A percentile compares a stretch with the other conserved stretches of the same genome.
These are phyloP conservation scores for Suillus subaureus DNA, from an alignment of 768 basidiomycete genomes.

Conservation along the genomic window DNA sequence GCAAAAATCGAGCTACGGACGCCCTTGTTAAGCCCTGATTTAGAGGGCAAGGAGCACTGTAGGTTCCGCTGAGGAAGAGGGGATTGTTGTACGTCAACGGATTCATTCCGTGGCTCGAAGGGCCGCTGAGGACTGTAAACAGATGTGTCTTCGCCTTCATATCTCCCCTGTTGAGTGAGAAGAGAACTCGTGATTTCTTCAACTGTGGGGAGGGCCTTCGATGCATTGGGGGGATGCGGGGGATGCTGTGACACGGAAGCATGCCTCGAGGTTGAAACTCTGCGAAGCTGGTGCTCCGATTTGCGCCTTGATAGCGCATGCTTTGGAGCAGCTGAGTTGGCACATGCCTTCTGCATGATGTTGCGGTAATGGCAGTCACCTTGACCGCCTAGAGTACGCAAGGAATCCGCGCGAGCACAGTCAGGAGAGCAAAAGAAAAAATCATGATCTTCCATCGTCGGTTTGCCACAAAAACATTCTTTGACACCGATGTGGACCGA, in stretches of 20 bases:
- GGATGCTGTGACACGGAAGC: not conserved
- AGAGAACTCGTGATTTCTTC: constrained; percentile 21
- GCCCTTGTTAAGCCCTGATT: constrained; percentile 8
- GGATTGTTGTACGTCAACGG: constrained; percentile 9
- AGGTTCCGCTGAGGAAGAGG: constrained; percentile 12
- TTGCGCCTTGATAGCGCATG: constrained; percentile 14
- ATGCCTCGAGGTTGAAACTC: not conserved
- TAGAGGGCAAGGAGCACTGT: constrained; percentile 13
- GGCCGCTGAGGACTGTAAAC: constrained; percentile 3
- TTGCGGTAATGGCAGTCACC: constrained; percentile 29
- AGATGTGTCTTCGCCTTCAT: constrained; percentile 6
- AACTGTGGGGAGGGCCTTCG: constrained; percentile 17
- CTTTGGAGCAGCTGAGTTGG: constrained; percentile 7
- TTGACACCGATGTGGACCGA: constrained; percentile 12
- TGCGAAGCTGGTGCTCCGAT: constrained; percentile 15
- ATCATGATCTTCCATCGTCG: constrained; percentile 26
- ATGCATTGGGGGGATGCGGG: constrained; percentile 1
- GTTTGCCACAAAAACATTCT: constrained; percentile 29
- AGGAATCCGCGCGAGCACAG: constrained; percentile 31
- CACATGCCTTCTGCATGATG: constrained; percentile 19
- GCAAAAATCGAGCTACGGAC: constrained; percentile 12
- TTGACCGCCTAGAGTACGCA: constrained; percentile 23
- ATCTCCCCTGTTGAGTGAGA: constrained; percentile 8
- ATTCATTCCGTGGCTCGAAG: constrained; percentile 8
- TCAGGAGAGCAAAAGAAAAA: constrained; percentile 30